Evolutionary conservation across 768 basidiomycete species (phyloP).

Genomic region (Butyriboletus loyo): DNA sequence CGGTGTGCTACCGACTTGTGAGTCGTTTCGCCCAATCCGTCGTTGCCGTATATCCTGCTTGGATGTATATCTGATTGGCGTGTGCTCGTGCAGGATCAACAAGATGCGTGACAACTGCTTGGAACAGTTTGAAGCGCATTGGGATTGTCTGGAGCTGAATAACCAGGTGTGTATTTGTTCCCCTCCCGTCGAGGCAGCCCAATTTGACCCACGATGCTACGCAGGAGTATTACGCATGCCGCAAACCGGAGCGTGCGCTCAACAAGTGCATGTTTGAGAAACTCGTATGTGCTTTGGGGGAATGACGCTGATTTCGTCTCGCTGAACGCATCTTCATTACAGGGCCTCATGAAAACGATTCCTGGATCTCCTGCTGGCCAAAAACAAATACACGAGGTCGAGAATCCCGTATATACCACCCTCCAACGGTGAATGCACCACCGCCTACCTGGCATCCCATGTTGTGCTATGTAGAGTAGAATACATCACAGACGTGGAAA

Average conservation of each 20-base stretch:
- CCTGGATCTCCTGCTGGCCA: conserved; percentile 83
- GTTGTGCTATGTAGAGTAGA: conserved; percentile 23
- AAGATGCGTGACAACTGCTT: conserved; percentile 94
- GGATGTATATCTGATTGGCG: neutral
- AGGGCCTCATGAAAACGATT: conserved; percentile 91
- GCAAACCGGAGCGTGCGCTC: conserved; percentile 80
- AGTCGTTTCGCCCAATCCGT: conserved; percentile 30
- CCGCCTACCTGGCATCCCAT: neutral
- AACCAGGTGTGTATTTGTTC: conserved; percentile 77
- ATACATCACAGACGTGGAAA: neutral
- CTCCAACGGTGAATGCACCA: conserved; percentile 68
- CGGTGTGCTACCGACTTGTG: conserved; percentile 93
- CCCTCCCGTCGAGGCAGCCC: neutral
- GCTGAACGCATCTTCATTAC: neutral
- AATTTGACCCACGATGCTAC: neutral
- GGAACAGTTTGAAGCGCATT: conserved; percentile 84
- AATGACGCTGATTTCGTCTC: neutral
- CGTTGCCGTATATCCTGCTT: neutral
- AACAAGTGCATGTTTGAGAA: conserved; percentile 98
- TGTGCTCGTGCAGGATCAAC: conserved; percentile 55
- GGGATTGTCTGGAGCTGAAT: conserved; percentile 90
- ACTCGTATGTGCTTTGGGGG: conserved; percentile 55
- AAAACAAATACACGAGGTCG: conserved; percentile 84
- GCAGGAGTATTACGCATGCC: conserved; percentile 87
- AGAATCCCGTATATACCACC: conserved; percentile 76